Conservation (phyloP, 2,329 filamentous ascomycete species). For the Moelleriella libera region DNA sequence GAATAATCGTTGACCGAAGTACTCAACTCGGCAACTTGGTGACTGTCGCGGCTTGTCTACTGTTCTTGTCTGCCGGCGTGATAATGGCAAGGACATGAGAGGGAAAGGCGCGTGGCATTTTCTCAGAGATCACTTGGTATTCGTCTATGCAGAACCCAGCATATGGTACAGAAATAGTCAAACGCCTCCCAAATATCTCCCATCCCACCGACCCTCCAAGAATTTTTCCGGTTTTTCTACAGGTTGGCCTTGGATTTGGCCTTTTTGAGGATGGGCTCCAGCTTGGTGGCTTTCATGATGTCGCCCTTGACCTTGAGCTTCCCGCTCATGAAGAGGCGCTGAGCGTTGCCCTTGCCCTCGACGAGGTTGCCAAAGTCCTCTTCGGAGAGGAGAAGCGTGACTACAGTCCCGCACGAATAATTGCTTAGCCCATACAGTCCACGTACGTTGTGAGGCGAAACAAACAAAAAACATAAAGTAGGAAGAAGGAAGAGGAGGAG, state of each 20-base stretch:
- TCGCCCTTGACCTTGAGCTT: constrained; percentile 98
- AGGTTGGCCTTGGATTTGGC: constrained; percentile 74
- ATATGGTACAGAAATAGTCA: neutral
- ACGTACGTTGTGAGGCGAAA: too few relatives aligned
- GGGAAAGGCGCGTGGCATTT: too few relatives aligned
- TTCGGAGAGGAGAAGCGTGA: constrained; percentile 76
- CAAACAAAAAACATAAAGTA: too few relatives aligned
- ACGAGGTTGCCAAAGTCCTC: constrained; percentile 77
- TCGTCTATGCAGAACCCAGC: neutral
- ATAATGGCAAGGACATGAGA: too few relatives aligned
- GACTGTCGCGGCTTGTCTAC: too few relatives aligned
- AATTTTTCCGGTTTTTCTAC: constrained; percentile 23
- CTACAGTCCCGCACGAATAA: constrained; percentile 25
- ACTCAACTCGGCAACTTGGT: too few relatives aligned
- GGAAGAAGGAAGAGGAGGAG: neutral
- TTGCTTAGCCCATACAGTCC: too few relatives aligned
- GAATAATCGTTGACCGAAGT: too few relatives aligned
- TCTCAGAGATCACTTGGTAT: neutral
- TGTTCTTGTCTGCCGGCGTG: too few relatives aligned
- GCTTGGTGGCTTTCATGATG: constrained; percentile 96
- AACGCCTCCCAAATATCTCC: neutral
- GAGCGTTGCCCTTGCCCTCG: constrained; percentile 79
- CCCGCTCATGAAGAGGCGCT: constrained; percentile 93
- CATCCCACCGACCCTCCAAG: neutral
- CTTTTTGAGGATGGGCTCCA: constrained; percentile 86